Evolutionary conservation across 108 stramenopile genomes (phyloP), one percentile per base, ranked within the genome.

Genomic region (Stephanodiscus triporus): DNA sequence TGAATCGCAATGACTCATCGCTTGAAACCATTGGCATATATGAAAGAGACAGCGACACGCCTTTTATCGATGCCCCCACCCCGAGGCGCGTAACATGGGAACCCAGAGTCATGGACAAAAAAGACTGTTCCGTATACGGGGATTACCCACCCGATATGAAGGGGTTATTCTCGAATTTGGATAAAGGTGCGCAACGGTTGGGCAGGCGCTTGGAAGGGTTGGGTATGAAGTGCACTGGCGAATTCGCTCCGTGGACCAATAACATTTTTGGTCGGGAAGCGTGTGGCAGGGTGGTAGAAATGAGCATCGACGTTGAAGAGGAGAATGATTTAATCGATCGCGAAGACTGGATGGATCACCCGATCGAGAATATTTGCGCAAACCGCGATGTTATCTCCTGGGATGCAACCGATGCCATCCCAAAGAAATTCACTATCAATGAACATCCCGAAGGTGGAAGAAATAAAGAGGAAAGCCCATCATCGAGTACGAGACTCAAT

Each of bases 201-300:
- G n/a, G 59, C n/a, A 17, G 30, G 59, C 13, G 59, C 37, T 30
- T 60, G 26, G 59, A 60, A 60, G 36, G 26, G 34, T n/a, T 60
- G 59, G 59, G 59, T 17, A 60, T 60, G 59, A 37, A 32, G 17
- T 60, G 59, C 37, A 5, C 36, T 37, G 30, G 29, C 17, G 20
- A 19, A 17, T 38, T 60, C 17, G 37, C 36, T 6, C n/a, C 19
- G 37, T 19, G 32, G 16, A 36, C 20, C 24, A 37, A 20, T 19
- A 30, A 34, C 9, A n/a, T 20, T 20, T 60, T 34, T 38, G 14
- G 17, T 24, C 16, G 24, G n/a, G 38, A 38, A n/a, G 2, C 37
- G 32, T 5, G 32, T 34, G 32, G 4, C 32, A 34, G 32, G 32
- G 32, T 5, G 32, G 32, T 34, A 34, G 5, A 5, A 2, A 4